Conservation (phyloP, 2,329 filamentous ascomycete genomes). For the Niveomyces coronatus region DNA sequence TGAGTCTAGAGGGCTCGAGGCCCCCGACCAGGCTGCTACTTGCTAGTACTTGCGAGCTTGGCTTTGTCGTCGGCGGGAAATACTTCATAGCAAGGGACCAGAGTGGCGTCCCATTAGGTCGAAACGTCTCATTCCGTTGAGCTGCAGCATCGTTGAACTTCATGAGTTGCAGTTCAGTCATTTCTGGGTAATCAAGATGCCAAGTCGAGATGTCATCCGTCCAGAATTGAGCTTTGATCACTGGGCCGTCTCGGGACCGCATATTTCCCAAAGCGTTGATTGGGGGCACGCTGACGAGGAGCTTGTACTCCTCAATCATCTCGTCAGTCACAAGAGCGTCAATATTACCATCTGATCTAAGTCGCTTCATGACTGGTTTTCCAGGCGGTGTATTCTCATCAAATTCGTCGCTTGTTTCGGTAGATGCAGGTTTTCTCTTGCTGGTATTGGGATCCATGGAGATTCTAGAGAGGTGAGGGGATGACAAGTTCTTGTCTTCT, state of each 20-base stretch:
- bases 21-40: conserved; percentile 13
- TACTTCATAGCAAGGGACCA: conserved; percentile 50
- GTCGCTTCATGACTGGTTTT: conserved; percentile 44
- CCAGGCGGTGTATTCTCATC: conserved; percentile 25
- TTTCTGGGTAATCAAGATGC: conserved; percentile 53
- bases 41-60: conserved; percentile 11
- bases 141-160: conserved; percentile 44
- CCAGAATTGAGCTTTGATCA: conserved; percentile 50
- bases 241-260: conserved; percentile 47
- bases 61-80: conserved; percentile 36
- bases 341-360: conserved; percentile 39
- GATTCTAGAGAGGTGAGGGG: conserved; percentile 17
- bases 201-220: conserved; percentile 43
- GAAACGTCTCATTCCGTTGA: conserved; percentile 41
- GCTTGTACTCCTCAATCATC: conserved; percentile 31
- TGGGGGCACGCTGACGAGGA: conserved; percentile 40
- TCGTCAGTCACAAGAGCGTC: conserved; percentile 22
- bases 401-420: conserved; percentile 42
- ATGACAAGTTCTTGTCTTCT: conserved; percentile 9
- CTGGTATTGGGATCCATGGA: conserved; percentile 35
- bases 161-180: conserved; percentile 49
- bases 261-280: conserved; percentile 38
- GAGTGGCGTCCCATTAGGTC: conserved; percentile 37
- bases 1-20: too few species aligned
- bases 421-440: conserved; percentile 42